These are phyloP conservation scores for Myriosclerotinia duriaeana DNA, from an alignment of 2,329 filamentous ascomycete genomes.

Conservation along the genomic window DNA sequence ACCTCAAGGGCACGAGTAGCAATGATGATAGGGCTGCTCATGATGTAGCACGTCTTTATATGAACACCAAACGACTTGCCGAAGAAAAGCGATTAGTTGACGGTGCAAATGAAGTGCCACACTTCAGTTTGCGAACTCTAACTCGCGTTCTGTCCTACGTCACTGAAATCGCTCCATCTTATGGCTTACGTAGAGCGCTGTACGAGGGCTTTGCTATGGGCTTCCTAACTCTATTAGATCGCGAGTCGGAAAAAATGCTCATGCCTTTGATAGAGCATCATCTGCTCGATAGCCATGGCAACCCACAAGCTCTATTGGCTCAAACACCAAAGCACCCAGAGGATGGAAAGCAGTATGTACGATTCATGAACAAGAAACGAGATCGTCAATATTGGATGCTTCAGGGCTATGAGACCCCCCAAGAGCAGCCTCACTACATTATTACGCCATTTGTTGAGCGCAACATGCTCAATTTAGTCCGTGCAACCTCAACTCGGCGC, in stretches of 20 bases:
- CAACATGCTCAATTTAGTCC: constrained; percentile 90
- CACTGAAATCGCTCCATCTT: constrained; percentile 76
- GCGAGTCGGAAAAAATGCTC: constrained; percentile 75
- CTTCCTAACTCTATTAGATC: constrained; percentile 85
- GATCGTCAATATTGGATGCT: constrained; percentile 86
- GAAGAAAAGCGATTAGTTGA: constrained; percentile 85
- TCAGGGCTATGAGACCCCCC: constrained; percentile 64
- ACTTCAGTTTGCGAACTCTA: constrained; percentile 93
- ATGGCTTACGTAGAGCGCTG: constrained; percentile 79
- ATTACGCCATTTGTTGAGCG: constrained; percentile 93
- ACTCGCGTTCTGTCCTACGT: constrained; percentile 89
- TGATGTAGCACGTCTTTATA: constrained; percentile 83
- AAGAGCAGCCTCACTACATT: constrained; percentile 86
- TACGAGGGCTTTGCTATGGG: constrained; percentile 99
- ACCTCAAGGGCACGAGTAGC: constrained; percentile 70
- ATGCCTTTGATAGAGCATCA: constrained; percentile 78
- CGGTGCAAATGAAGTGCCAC: constrained; percentile 90
- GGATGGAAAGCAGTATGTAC: constrained; percentile 76
- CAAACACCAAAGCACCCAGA: constrained; percentile 75
- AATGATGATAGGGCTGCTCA: constrained; percentile 72
- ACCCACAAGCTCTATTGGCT: constrained; percentile 69
- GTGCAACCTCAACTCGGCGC: constrained; percentile 85
- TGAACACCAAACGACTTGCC: constrained; percentile 79
- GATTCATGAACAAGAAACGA: constrained; percentile 64
- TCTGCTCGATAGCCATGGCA: constrained; percentile 69